Evolutionary conservation across 1,139 yeast species (phyloP).

Genomic region (Suhomyces guaymorum): DNA sequence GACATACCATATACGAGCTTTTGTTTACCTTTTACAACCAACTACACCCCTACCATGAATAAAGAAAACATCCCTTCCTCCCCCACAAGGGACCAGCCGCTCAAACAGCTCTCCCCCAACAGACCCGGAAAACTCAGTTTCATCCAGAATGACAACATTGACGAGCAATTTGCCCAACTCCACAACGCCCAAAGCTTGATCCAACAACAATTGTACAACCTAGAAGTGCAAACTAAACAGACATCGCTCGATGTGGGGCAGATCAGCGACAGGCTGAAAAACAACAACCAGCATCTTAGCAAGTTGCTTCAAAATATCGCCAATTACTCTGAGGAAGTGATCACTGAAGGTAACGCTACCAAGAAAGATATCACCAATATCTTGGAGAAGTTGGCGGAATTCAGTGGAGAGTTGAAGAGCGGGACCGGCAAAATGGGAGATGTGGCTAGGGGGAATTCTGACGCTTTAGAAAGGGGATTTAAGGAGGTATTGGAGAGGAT

Average conservation of each 20-base stretch:
- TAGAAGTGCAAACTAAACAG: conserved; percentile 40
- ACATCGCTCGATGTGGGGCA: conserved; percentile 38
- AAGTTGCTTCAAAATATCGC: conserved; percentile 36
- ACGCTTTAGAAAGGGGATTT: background rate
- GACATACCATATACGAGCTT: too few species aligned
- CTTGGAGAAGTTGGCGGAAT: conserved; percentile 17
- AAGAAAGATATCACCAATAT: conserved; percentile 33
- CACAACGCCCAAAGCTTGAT: conserved; percentile 31
- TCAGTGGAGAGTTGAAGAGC: conserved; percentile 3
- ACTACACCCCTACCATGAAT: too few species aligned
- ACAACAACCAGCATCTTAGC: conserved; percentile 42
- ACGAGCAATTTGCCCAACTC: conserved; percentile 32
- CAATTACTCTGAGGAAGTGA: conserved; percentile 35
- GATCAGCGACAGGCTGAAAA: conserved; percentile 43
- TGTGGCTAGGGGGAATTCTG: background rate
- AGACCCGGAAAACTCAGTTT: conserved; percentile 31
- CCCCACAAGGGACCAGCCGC: conserved; percentile 8
- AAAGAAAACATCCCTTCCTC: conserved; percentile 13
- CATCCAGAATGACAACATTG: conserved; percentile 33
- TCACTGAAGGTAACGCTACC: conserved; percentile 41
- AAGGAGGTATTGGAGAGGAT: background rate
- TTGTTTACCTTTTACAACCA: too few species aligned
- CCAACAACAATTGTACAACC: conserved; percentile 30
- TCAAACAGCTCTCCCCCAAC: conserved; percentile 33
- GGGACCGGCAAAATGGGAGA: background rate